Conservation (phyloP, 305 asterid genomes). For the Caryopteris hybrid region DNA sequence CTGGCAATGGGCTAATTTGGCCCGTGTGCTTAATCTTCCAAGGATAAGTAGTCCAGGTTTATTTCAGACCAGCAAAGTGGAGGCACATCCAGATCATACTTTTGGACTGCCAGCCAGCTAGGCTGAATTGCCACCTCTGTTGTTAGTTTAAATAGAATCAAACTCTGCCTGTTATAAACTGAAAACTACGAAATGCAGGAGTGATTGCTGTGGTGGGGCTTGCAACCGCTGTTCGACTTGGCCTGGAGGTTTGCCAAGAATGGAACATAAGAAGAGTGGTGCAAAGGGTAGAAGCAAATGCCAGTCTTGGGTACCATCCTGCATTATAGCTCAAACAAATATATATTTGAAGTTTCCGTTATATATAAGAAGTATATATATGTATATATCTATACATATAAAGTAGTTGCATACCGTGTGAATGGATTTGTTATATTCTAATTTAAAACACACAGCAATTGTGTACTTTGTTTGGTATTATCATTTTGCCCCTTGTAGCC, state of each 20-base stretch:
- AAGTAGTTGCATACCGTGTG: neutral
- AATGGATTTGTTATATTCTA: constrained; percentile 9
- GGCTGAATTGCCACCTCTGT: neutral
- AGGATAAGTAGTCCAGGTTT: no score
- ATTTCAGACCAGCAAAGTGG: no score
- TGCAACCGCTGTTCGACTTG: constrained; percentile 73
- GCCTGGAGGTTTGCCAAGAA: constrained; percentile 68
- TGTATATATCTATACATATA: no score
- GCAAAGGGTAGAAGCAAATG: constrained; percentile 68
- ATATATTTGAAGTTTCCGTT: neutral
- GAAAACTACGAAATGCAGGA: constrained; percentile 32
- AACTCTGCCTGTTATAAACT: neutral
- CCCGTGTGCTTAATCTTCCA: no score
- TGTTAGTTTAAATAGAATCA: neutral
- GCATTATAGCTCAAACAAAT: constrained; percentile 31
- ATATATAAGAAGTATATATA: no score
- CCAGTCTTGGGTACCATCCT: constrained; percentile 53
- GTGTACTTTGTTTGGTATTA: neutral
- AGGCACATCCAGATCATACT: no score
- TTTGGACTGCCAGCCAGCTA: neutral
- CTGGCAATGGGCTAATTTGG: no score
- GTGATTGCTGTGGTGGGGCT: constrained; percentile 77
- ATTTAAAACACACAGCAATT: neutral
- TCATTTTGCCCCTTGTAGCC: neutral
- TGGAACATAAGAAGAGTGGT: constrained; percentile 65